Base-by-base conservation (phyloP, 2,329 filamentous ascomycete genomes). In the Bisporella sp. region DNA sequence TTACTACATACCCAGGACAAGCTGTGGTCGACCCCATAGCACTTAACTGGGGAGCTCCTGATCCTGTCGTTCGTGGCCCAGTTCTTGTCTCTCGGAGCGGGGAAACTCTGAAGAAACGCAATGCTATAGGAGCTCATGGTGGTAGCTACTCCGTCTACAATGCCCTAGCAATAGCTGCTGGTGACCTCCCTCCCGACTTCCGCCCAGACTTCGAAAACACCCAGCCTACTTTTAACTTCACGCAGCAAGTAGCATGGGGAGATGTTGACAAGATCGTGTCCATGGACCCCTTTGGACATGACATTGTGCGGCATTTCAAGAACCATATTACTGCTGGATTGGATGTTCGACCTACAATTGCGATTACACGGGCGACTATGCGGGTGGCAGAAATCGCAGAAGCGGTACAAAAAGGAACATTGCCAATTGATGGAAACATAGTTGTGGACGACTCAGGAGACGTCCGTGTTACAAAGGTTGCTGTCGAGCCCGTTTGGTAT, bases 61-160 rank as follows among this genome's bases (percentile, higher is more conserved):
- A 95, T 66, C 82, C 88, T 39, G 68, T 76, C 51, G 74, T 82
- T 61, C 81, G 92, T 68, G 93, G 92, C 1, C 92, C 92, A 4
- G 87, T 97, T 46, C 85, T 96, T 47, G 92, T 96, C 42, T 93
- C 86, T 30, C 79, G 89, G 60, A 78, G 81, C 53, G 73, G 82
- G 31, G 83, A 81, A 49, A 93, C 89, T 5, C 86, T 95, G 60
- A 77, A 88, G 49, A 80, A 82, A 64, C 83, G 89, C 55, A 95
- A 95, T 69, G 87, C 86, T 87, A 71, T 59, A 78, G 62, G 55
- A 61, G 84, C 81, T 52, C 84, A 87, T 59, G 92, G 93, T 56
- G 92, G 93, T 51, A 96, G 90, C 4, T 99, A 99, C 68, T 90
- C 89, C 54, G 92, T 96, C 57, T 97, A 97, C 73, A 90, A 95